Percentiles rank a stretch among this genome's conserved stretches.
phyloP scores from a whole-genome alignment of 768 basidiomycete species.

The Pisolithus orientalis region DNA sequence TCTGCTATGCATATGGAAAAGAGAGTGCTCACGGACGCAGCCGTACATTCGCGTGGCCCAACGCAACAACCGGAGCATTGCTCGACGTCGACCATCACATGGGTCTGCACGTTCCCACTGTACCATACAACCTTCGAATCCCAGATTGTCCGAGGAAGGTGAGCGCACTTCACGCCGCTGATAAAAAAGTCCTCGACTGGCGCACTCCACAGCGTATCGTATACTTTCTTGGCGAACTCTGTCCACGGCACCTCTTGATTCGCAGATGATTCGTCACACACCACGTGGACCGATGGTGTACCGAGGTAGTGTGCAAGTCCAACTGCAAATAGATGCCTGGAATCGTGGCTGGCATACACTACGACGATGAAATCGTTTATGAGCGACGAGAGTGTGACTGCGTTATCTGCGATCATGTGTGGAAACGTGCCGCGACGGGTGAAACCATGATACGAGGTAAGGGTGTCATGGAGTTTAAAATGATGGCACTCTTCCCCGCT shows the following conservation, averaged over 20 bases:
- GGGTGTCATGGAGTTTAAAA: not conserved
- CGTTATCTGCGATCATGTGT: not conserved
- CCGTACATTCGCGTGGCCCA: not conserved
- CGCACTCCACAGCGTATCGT: not conserved
- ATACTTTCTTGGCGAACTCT: not conserved
- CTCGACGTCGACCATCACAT: too few species aligned
- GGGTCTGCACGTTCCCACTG: too few species aligned
- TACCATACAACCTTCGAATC: too few species aligned
- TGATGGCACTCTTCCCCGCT: too few species aligned
- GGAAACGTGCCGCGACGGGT: not conserved
- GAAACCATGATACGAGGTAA: not conserved
- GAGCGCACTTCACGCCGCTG: too few species aligned
- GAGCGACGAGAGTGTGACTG: not conserved
- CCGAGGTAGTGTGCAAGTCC: not conserved
- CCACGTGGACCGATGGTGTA: not conserved
- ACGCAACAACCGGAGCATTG: too few species aligned
- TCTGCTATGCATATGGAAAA: not conserved
- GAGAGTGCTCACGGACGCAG: not conserved
- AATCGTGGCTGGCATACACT: not conserved
- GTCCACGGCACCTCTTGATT: not conserved
- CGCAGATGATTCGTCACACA: not conserved
- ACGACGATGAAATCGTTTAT: not conserved
- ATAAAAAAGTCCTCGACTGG: not conserved
- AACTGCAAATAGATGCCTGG: not conserved
- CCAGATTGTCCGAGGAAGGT: too few species aligned